Evolutionary conservation across 2,329 filamentous ascomycete species (phyloP), one percentile per base, ranked within the genome.

Genomic region (Colletotrichum sp.): DNA sequence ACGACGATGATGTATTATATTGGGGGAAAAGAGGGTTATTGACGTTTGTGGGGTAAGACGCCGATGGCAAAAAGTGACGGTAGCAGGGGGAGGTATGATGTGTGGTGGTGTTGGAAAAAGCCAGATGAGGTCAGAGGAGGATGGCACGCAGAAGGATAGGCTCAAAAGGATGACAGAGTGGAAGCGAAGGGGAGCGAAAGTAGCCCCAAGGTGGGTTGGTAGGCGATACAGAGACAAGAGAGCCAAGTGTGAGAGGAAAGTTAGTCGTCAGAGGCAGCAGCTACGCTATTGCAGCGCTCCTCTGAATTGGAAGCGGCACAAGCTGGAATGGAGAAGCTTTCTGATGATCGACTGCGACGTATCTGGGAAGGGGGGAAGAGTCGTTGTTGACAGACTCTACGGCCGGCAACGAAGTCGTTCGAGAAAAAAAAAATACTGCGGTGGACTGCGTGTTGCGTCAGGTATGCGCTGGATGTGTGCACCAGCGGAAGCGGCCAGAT

Each of bases 1-100:
- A 86, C 84, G 81, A 84, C 79, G 84, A 88, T 85, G 83, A 84
- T 86, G 83, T 86, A 86, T 84, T 84, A 83, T 83, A 83, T 81
- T 81, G 78, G 79, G 80, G 79, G 80, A 76, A 79, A 78, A 73
- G 64, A 77, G 79, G 77, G 71, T 61, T 76, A 77, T 78, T 74
- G 80, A 80, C 77, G 77, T 79, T 80, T 81, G 79, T 79, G 79
- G 79, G 79, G 78, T 78, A 78, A 48, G 71, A 62, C 64, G 65
- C 65, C 79, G 76, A 71, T 79, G 79, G 69, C 73, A 78, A 71
- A 79, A 78, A 77, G 69, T 68, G 73, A 75, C 73, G 63, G 73
- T 58, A 63, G 76, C 61, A 80, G 76, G 77, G 62, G 76, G 74
- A 69, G 65, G 74, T 58, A 59, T 59, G 65, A 61, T 73, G 72